Evolutionary conservation across 1,139 yeast genomes (phyloP).

Genomic region (Hansenula sp.): DNA sequence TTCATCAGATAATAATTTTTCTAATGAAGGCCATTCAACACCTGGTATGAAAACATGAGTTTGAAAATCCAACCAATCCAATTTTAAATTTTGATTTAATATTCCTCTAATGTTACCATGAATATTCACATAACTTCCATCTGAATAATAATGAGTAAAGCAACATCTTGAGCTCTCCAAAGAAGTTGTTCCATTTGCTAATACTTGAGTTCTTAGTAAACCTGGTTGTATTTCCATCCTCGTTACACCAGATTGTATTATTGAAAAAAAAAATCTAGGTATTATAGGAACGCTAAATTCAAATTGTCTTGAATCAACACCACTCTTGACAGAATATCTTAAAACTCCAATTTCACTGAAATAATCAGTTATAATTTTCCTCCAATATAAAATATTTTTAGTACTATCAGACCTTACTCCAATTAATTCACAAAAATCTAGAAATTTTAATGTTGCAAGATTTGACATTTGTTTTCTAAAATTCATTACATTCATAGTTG

Average conservation of each 20-base stretch:
- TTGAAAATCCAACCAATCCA: constrained; percentile 70
- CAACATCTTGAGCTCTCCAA: constrained; percentile 56
- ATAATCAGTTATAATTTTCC: constrained; percentile 38
- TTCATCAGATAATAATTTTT: constrained; percentile 25
- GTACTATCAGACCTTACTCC: constrained; percentile 32
- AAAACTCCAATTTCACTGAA: constrained; percentile 45
- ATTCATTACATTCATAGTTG: constrained; percentile 10
- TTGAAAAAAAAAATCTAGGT: constrained; percentile 59
- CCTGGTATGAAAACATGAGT: constrained; percentile 41
- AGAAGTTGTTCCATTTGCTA: constrained; percentile 62
- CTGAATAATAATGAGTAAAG: constrained; percentile 52
- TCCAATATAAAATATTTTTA: constrained; percentile 43
- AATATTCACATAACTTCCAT: constrained; percentile 65
- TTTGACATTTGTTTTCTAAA: constrained; percentile 25
- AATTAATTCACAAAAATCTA: constrained; percentile 35
- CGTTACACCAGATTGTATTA: constrained; percentile 49
- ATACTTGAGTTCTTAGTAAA: constrained; percentile 60
- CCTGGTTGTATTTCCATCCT: constrained; percentile 58
- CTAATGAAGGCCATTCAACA: constrained; percentile 38
- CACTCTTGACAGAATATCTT: constrained; percentile 39
- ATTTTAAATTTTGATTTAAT: constrained; percentile 55
- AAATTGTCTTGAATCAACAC: constrained; percentile 48
- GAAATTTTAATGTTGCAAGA: constrained; percentile 30
- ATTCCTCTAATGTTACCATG: constrained; percentile 56
- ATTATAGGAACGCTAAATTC: constrained; percentile 62